Evolutionary conservation across 2,329 filamentous ascomycete species (phyloP).

Genomic region (Triangularia setosa): DNA sequence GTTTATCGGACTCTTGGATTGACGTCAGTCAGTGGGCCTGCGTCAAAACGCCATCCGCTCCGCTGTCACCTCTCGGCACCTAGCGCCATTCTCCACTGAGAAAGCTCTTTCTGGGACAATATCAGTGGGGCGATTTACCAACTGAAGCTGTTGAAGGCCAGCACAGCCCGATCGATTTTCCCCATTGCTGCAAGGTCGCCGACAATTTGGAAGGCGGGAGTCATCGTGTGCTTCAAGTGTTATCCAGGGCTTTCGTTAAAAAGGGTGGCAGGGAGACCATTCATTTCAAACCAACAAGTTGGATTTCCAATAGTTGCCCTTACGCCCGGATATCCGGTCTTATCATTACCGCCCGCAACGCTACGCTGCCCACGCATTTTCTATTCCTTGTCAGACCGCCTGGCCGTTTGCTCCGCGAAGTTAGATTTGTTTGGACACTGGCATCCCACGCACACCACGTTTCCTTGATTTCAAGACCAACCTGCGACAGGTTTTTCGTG

Average conservation of each 20-base stretch:
- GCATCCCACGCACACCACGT: conserved; percentile 26
- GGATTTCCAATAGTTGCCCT: neutral
- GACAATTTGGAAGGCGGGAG: neutral
- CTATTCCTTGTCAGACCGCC: conserved; percentile 6
- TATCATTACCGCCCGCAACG: conserved; percentile 6
- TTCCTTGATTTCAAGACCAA: conserved; percentile 28
- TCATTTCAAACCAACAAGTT: neutral
- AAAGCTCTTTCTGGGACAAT: neutral
- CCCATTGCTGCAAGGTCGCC: neutral
- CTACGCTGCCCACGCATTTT: neutral
- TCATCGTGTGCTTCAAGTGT: neutral
- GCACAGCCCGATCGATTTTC: neutral
- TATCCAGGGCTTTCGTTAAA: neutral
- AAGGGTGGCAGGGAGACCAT: neutral
- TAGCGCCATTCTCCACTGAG: conserved; percentile 6
- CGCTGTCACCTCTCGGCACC: conserved; percentile 4
- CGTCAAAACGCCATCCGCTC: conserved; percentile 6
- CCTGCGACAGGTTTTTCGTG: conserved; percentile 21
- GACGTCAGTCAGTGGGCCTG: conserved; percentile 3
- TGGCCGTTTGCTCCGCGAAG: conserved; percentile 9
- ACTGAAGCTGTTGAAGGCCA: neutral
- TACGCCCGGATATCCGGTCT: neutral
- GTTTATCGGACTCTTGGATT: neutral
- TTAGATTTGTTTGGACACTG: conserved; percentile 9
- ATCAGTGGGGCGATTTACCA: conserved; percentile 1